These are phyloP conservation scores for Bryoglossum gracile DNA, from an alignment of 495 filamentous ascomycete genomes.

Conservation along the genomic window DNA sequence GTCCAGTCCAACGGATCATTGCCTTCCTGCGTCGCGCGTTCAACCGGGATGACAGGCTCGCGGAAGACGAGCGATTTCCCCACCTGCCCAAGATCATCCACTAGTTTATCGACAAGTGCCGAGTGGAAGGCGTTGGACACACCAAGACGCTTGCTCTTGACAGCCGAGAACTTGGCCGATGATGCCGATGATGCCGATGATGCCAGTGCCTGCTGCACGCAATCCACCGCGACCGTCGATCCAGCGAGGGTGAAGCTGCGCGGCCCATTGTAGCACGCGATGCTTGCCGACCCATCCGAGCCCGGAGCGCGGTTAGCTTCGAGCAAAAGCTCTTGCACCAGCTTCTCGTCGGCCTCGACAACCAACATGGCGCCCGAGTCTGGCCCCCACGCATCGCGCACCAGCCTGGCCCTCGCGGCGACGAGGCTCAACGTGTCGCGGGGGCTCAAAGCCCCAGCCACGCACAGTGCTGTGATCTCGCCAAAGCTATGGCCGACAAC, in stretches of 20 bases:
- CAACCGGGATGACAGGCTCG: conserved; percentile 7
- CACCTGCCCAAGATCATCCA: conserved; percentile 25
- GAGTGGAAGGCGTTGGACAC: conserved; percentile 51
- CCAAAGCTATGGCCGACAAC: conserved; percentile 49
- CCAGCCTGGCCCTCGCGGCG: conserved; percentile 32
- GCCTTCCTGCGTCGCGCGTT: conserved; percentile 26
- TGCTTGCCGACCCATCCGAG: too few relatives aligned
- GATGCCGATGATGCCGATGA: conserved; percentile 3
- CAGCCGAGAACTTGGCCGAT: conserved; percentile 6
- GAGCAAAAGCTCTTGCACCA: conserved; percentile 21
- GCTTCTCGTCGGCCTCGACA: conserved; percentile 12
- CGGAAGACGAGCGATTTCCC: conserved; percentile 12
- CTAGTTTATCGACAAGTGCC: conserved; percentile 34
- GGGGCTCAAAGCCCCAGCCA: conserved; percentile 33
- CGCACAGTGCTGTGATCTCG: conserved; percentile 36
- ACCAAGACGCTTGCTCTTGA: conserved; percentile 31
- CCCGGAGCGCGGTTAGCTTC: conserved; percentile 21
- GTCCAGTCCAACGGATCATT: conserved; percentile 29
- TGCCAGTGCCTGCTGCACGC: too few relatives aligned
- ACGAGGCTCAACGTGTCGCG: conserved; percentile 33
- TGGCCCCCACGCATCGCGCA: conserved; percentile 30
- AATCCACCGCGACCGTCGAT: conserved; percentile 29
- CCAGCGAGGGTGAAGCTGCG: conserved; percentile 42
- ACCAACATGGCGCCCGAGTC: conserved; percentile 38
- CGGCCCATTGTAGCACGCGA: conserved; percentile 47